These are phyloP conservation scores for Globisporangium uncinulatum DNA, from an alignment of 352 stramenopile species.

Conservation along the genomic window DNA sequence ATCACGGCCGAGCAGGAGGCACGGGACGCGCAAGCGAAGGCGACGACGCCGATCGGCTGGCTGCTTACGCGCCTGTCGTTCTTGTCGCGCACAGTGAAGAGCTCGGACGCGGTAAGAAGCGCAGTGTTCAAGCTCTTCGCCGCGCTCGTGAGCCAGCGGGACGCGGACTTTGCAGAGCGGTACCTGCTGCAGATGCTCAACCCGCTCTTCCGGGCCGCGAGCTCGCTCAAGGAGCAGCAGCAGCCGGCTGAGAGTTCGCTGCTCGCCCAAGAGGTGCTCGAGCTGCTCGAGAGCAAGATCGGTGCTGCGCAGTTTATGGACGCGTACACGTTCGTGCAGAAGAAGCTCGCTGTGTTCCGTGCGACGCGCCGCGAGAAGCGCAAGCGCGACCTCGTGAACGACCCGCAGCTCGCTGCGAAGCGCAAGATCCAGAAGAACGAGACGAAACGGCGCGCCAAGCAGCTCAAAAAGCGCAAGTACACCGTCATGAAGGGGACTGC, in stretches of 20 bases:
- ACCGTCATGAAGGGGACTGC: slow-evolving; percentile 75
- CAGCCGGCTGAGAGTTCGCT: slow-evolving; percentile 41
- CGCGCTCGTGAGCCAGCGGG: slow-evolving; percentile 54
- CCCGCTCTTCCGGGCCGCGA: slow-evolving; percentile 69
- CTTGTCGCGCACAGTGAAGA: slow-evolving; percentile 44
- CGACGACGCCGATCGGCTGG: slow-evolving; percentile 71
- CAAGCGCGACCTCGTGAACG: slow-evolving; percentile 68
- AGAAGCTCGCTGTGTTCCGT: slow-evolving; percentile 67
- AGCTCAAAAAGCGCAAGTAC: slow-evolving; percentile 87
- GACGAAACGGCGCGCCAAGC: slow-evolving; percentile 72
- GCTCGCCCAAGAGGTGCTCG: slow-evolving; percentile 82
- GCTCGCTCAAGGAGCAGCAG: slow-evolving; percentile 45
- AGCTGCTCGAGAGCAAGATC: slow-evolving; percentile 78
- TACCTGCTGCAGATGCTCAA: slow-evolving; percentile 84
- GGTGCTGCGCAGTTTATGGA: slow-evolving; percentile 67
- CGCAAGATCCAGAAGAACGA: slow-evolving; percentile 87
- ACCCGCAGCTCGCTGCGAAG: slow-evolving; percentile 65
- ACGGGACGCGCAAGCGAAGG: slow-evolving; percentile 39
- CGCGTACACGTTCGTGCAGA: slow-evolving; percentile 82
- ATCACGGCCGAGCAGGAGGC: slow-evolving; percentile 30
- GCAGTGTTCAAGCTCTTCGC: slow-evolving; percentile 87
- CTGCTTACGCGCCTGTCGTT: slow-evolving; percentile 83
- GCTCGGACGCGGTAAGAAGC: slow-evolving; percentile 53
- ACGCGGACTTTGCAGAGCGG: slow-evolving; percentile 34
- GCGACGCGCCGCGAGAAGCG: slow-evolving; percentile 70